A percentile compares a stretch with the other conserved stretches of the same genome.
phyloP scores from a whole-genome alignment of 2,329 filamentous ascomycete species.

The Eurotiales sp. region DNA sequence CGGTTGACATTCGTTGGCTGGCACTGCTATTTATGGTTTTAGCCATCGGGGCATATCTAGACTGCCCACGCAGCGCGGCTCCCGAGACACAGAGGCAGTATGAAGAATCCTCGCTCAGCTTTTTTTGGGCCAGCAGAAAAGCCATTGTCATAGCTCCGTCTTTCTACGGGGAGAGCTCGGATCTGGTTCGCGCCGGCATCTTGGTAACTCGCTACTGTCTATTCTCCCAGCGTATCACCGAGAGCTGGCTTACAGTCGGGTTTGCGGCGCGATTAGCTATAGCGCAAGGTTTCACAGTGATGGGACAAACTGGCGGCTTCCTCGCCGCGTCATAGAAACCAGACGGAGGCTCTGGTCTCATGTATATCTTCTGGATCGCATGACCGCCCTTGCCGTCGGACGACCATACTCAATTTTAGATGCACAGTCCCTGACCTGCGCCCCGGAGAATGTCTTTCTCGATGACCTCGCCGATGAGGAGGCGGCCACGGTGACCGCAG shows the following conservation, averaged over 20 bases:
- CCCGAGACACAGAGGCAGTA: constrained; percentile 33
- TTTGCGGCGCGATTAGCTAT: constrained; percentile 45
- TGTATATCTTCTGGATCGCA: constrained; percentile 38
- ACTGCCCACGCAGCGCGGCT: constrained; percentile 30
- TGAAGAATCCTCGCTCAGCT: constrained; percentile 38
- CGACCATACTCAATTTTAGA: constrained; percentile 40
- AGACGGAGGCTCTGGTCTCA: constrained; percentile 39
- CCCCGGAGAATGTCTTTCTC: constrained; percentile 38
- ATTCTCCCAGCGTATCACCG: constrained; percentile 35
- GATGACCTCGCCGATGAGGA: constrained; percentile 33
- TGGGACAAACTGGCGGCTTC: constrained; percentile 37
- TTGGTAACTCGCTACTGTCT: constrained; percentile 40
- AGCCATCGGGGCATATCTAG: constrained; percentile 37
- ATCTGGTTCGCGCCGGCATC: constrained; percentile 38
- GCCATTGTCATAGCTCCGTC: constrained; percentile 42
- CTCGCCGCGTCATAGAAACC: constrained; percentile 35
- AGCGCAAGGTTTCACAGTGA: constrained; percentile 45
- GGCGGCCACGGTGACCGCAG: constrained; percentile 20
- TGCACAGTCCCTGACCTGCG: constrained; percentile 36
- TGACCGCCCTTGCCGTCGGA: constrained; percentile 39
- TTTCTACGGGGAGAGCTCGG: constrained; percentile 40
- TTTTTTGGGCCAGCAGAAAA: constrained; percentile 40
- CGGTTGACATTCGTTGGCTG: constrained; percentile 42
- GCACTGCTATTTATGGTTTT: constrained; percentile 41
- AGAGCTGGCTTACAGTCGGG: constrained; percentile 41